Evolutionary conservation across 495 filamentous ascomycete genomes (phyloP), one percentile per base, ranked within the genome.

Genomic region (Penicillium samsonianum): DNA sequence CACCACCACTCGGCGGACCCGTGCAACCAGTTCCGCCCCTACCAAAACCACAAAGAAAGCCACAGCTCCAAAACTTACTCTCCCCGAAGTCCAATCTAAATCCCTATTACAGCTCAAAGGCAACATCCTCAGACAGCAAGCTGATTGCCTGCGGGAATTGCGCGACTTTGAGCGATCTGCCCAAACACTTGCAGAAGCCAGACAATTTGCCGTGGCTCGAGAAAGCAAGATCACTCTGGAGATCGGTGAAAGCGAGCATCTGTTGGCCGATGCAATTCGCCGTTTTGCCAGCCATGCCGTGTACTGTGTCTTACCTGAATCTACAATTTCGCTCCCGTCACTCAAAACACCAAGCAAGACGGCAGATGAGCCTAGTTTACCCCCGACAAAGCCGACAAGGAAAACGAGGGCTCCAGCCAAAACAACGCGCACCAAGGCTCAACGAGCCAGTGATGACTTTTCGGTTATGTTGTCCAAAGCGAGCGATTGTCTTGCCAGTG

Each of bases 261-360:
- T 80, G 80, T 46, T 77, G 61, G 65, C 80, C 64, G 71, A 86
- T 78, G 65, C 82, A 79, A 68, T 87, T 60, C 83, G 85, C 19
- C 78, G 85, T 48, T 86, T 98, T 73, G 79, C 83, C 14, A 77
- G 81, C 4, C 91, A 98, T 73, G 87, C 92, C 10, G 87, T 92
- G 1, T 96, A 92, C 68, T 94, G 89, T 38, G 85, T 92, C 17
- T 79, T 98, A 23, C 88, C 91, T 8, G 94, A 98, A 58, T 98
- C 94, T 6, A 96, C 91, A 5, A 87, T 94, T 31, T 91, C 89
- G 0, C 82, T 91, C 57, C 91, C 91, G 9, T 85, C 89, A 4
- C 75, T 91, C 31, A 67, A 68, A 37, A 61, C 70, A 4, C 67
- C 70, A 1, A 59, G 48, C 42, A 72, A 67, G 43, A 48, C 49